Percentiles rank a stretch among this genome's conserved stretches.
Conservation (phyloP, 1,284 basidiomycete genomes). For the Sanguinoderma infundibulare region DNA sequence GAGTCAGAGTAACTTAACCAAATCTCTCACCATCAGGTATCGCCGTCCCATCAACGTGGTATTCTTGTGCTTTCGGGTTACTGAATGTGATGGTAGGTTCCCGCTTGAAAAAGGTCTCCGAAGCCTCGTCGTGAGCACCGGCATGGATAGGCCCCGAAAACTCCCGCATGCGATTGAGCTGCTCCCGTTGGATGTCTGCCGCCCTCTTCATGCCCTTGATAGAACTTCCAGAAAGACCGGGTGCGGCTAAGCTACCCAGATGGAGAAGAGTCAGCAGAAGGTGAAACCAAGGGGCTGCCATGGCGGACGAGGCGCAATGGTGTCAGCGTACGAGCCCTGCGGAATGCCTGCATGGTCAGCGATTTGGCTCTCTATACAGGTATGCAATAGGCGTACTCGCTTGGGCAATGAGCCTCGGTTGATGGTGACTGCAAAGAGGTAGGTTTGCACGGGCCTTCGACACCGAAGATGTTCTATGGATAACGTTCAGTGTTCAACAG, state of each 20-base stretch:
- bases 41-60: neutral
- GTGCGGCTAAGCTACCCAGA: neutral
- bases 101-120: neutral
- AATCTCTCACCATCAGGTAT: neutral
- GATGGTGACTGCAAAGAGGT: too few relatives aligned
- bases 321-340: neutral
- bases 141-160: constrained; percentile 44
- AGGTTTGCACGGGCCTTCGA: too few relatives aligned
- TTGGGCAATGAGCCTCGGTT: too few relatives aligned
- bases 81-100: neutral
- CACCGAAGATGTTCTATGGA: too few relatives aligned
- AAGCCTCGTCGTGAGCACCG: neutral
- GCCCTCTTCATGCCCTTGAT: constrained; percentile 46
- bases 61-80: neutral
- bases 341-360: neutral
- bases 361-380: neutral
- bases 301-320: neutral
- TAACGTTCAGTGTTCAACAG: too few relatives aligned
- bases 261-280: neutral
- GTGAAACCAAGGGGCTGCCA: neutral
- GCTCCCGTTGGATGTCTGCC: constrained; percentile 52
- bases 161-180: constrained; percentile 45
- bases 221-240: constrained; percentile 19
- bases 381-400: neutral
- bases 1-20: too few relatives aligned